Evolutionary conservation across 495 filamentous ascomycete genomes (phyloP).

Genomic region (Xanthoparmelia taractica): DNA sequence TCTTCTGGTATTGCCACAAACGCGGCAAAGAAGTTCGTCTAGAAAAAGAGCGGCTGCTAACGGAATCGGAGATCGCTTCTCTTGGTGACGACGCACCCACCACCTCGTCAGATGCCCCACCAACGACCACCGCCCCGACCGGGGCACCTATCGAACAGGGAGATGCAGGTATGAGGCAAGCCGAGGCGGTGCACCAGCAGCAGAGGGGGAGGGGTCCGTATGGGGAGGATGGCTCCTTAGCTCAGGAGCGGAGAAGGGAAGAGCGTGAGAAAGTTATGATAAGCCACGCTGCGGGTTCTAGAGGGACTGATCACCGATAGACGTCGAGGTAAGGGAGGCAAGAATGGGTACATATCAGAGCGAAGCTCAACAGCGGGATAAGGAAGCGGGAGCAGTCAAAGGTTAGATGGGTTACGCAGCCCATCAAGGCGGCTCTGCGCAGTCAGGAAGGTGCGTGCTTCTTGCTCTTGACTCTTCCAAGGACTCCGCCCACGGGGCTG

Average conservation of each 20-base stretch:
- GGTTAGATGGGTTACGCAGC: conserved; percentile 17
- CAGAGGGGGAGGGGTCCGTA: conserved; percentile 7
- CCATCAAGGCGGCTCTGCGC: conserved; percentile 20
- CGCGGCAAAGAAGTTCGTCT: conserved; percentile 77
- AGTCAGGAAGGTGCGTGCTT: conserved; percentile 18
- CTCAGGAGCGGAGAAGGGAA: conserved; percentile 2
- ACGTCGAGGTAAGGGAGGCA: conserved; percentile 9
- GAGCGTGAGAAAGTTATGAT: conserved; percentile 9
- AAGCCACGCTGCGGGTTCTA: not conserved
- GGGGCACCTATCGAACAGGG: conserved; percentile 39
- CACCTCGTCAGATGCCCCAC: conserved; percentile 7
- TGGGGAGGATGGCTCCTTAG: conserved; percentile 6
- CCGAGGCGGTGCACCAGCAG: conserved; percentile 4
- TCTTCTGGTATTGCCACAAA: conserved; percentile 97
- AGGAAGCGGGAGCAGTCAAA: conserved; percentile 5
- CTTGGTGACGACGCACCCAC: conserved; percentile 35
- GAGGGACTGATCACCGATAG: conserved; percentile 12
- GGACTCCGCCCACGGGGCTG: not conserved
- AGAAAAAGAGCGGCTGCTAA: conserved; percentile 57
- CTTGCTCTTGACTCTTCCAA: not conserved
- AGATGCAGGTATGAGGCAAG: conserved; percentile 32
- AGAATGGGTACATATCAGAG: not conserved
- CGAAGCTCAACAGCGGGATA: conserved; percentile 1
- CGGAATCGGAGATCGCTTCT: conserved; percentile 41
- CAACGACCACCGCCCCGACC: conserved; percentile 40